These are phyloP conservation scores for Silene noctiflora DNA, from an alignment of 179 eudicot species.

Conservation along the genomic window DNA sequence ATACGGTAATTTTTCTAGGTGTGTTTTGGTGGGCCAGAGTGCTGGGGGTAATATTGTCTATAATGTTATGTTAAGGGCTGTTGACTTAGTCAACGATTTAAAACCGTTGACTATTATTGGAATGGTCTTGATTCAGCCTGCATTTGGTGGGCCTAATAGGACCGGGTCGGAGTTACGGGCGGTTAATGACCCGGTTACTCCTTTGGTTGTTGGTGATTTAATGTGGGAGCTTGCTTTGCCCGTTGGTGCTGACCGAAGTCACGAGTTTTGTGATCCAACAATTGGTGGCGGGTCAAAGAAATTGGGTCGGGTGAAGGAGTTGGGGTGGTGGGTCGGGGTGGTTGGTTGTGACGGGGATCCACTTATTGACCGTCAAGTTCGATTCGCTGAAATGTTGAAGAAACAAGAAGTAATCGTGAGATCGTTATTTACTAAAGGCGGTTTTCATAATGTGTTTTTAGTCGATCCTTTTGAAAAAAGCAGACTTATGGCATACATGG, in stretches of 20 bases:
- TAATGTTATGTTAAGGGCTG: slow-evolving; percentile 37
- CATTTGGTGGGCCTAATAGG: slow-evolving; percentile 41
- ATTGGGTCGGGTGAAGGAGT: slow-evolving; percentile 20
- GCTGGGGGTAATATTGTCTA: slow-evolving; percentile 52
- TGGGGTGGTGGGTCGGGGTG: slow-evolving; percentile 44
- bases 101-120: slow-evolving; percentile 44
- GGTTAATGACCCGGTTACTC: slow-evolving; percentile 26
- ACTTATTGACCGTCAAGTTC: slow-evolving; percentile 41
- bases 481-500: neutral
- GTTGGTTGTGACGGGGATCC: slow-evolving; percentile 42
- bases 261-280: slow-evolving; percentile 40
- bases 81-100: slow-evolving; percentile 27
- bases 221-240: slow-evolving; percentile 54
- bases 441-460: slow-evolving; percentile 38
- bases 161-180: slow-evolving; percentile 40
- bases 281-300: slow-evolving; percentile 9
- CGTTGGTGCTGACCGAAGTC: slow-evolving; percentile 38
- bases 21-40: slow-evolving; percentile 49
- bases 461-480: neutral
- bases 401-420: slow-evolving; percentile 27
- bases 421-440: slow-evolving; percentile 28
- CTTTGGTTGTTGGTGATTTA: slow-evolving; percentile 28
- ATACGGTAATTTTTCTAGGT: slow-evolving; percentile 37
- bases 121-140: slow-evolving; percentile 40
- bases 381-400: slow-evolving; percentile 34